A percentile compares a stretch with the other conserved stretches of the same genome.
These are phyloP conservation scores for Scolecobasidium constrictum DNA, from an alignment of 2,329 filamentous ascomycete genomes.

Conservation along the genomic window DNA sequence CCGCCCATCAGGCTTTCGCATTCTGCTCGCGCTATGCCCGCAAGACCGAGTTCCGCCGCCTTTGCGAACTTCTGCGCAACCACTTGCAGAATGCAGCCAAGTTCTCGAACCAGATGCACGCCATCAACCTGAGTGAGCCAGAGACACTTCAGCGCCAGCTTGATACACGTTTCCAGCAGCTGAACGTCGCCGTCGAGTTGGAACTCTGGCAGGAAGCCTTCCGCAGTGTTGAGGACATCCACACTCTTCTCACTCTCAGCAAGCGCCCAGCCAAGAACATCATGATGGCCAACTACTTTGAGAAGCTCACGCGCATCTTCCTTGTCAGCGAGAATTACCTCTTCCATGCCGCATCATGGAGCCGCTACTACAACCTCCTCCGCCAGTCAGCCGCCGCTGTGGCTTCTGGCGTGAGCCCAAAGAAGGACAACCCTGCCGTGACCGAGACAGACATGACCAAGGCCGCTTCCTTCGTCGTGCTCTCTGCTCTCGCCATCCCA, in stretches of 20 bases:
- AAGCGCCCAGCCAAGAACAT: slow-evolving; percentile 97
- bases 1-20: slow-evolving; percentile 94
- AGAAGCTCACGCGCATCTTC: slow-evolving; percentile 98
- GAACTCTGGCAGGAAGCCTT: slow-evolving; percentile 99
- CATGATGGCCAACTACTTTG: slow-evolving; percentile 99
- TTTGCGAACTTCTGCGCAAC: slow-evolving; percentile 96
- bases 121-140: slow-evolving; percentile 95
- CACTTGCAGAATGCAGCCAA: slow-evolving; percentile 98
- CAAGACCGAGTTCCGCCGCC: slow-evolving; percentile 97
- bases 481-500: slow-evolving; percentile 93
- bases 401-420: slow-evolving; percentile 75
- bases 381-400: slow-evolving; percentile 79
- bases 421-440: slow-evolving; percentile 86
- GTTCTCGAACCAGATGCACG: slow-evolving; percentile 98
- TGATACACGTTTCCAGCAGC: slow-evolving; percentile 95
- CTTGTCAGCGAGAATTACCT: slow-evolving; percentile 98
- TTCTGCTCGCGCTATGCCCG: slow-evolving; percentile 97
- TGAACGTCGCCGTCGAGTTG: slow-evolving; percentile 95
- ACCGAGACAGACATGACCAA: slow-evolving; percentile 86
- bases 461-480: slow-evolving; percentile 87
- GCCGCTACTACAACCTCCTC: slow-evolving; percentile 91
- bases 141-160: slow-evolving; percentile 95
- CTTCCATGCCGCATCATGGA: slow-evolving; percentile 97
- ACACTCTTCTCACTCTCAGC: slow-evolving; percentile 92
- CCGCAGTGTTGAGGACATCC: slow-evolving; percentile 97